Conservation (phyloP, 139 green algal species). For the Chlamydomonas incerta region DNA sequence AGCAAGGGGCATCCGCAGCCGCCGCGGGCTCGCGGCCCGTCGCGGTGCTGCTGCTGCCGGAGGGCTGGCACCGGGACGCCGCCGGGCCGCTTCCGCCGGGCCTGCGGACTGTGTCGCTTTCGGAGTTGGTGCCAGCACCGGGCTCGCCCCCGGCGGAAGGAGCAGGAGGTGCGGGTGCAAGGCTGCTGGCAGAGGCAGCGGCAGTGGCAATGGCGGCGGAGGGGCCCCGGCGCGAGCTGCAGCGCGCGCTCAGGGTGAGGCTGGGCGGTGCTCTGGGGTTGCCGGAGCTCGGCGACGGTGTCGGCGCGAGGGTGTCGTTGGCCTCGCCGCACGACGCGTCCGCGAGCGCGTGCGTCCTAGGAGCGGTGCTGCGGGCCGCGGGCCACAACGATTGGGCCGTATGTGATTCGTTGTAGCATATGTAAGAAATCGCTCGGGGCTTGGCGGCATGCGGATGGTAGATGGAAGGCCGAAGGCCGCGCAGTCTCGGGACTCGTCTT, state of each 20-base stretch:
- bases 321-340: conserved; percentile 3
- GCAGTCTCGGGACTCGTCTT: no score
- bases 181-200: not conserved
- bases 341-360: not conserved
- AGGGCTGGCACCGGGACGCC: no score
- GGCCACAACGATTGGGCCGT: conserved; percentile 13
- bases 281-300: not conserved
- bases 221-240: no score
- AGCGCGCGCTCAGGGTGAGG: not conserved
- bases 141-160: not conserved
- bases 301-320: not conserved
- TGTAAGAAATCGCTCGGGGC: no score
- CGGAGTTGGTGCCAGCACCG: not conserved
- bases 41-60: not conserved
- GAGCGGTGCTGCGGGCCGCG: not conserved
- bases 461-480: no score
- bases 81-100: not conserved
- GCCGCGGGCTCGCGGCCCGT: not conserved
- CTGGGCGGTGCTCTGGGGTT: not conserved
- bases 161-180: not conserved
- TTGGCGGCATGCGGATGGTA: no score
- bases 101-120: not conserved
- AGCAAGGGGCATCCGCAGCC: not conserved
- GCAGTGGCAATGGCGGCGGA: not conserved
- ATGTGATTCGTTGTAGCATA: not conserved